Evolutionary conservation across 108 stramenopile genomes (phyloP), one percentile per base, ranked within the genome.

Genomic region (Cyclotella cryptica): DNA sequence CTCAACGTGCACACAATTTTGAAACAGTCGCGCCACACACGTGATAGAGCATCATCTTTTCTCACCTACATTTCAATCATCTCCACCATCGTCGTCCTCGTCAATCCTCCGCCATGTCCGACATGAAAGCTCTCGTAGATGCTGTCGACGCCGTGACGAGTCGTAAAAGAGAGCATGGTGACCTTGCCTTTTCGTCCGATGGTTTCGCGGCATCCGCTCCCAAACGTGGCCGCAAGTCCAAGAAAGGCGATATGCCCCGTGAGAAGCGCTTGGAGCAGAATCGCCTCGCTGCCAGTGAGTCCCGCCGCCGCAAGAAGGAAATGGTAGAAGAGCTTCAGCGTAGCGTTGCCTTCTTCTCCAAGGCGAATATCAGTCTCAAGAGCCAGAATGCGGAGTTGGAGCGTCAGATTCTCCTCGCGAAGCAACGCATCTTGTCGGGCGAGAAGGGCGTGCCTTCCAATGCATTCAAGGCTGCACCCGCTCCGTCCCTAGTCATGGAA

Each of bases 271-370:
- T 93, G 22, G 92, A 91, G 58, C 93, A 92, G 61, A 96, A 96
- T 74, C 84, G 95, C 2, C 90, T 89, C 74, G 93, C 93, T 26
- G 95, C 95, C 17, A 75, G 86, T 42, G 95, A 96, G 62, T 90
- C 89, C 1, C 84, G 95, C 2, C 73, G 90, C 9, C 81, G 95
- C 46, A 96, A 96, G 84, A 93, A 93, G 82, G 80, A 86, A 27
- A 90, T 92, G 91, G 85, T 93, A 62, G 95, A 91, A 72, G 93
- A 93, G 44, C 89, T 96, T 6, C 90, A 96, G 69, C 69, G 90
- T 9, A 84, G 81, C 66, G 88, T 96, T 53, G 88, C 89, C 29
- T 91, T 91, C 81, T 92, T 91, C 64, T 86, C 92, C 39, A 63
- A 86, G 62, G 86, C 93, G 78, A 93, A 93, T 69, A 66, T 83